phyloP scores from a whole-genome alignment of 2,329 filamentous ascomycete genomes.

The Claviceps digitariae region DNA sequence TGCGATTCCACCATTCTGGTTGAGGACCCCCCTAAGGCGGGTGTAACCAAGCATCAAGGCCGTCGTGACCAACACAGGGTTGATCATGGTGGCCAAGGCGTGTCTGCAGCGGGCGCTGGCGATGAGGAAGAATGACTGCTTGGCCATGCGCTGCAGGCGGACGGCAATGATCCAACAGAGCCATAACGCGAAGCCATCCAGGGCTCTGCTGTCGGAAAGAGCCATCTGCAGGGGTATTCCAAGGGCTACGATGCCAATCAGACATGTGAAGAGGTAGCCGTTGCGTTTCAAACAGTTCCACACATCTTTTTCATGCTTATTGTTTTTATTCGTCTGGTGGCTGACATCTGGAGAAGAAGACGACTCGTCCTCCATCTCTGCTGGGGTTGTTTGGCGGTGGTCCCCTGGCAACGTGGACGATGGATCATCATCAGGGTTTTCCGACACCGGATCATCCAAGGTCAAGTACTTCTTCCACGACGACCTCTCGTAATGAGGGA shows the following conservation, averaged over 20 bases:
- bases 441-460: background rate
- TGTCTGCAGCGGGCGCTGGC: constrained; percentile 12
- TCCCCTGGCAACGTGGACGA: background rate
- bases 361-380: background rate
- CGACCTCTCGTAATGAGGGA: background rate
- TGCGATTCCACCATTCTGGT: constrained; percentile 16
- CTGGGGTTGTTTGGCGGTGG: background rate
- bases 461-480: background rate
- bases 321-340: background rate
- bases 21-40: constrained; percentile 22
- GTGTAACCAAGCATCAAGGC: constrained; percentile 31
- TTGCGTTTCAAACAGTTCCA: constrained; percentile 7
- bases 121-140: constrained; percentile 7
- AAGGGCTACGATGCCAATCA: constrained; percentile 20
- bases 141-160: constrained; percentile 24
- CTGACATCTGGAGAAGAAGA: background rate
- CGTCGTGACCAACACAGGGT: constrained; percentile 34
- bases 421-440: background rate
- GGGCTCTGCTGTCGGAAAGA: constrained; percentile 20
- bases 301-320: background rate
- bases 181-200: constrained; percentile 34
- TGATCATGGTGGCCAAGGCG: constrained; percentile 27
- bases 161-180: constrained; percentile 34
- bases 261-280: constrained; percentile 16
- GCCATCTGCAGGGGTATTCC: constrained; percentile 27